Conservation (phyloP, 179 eudicot genomes). For the Carnegiea gigantea region DNA sequence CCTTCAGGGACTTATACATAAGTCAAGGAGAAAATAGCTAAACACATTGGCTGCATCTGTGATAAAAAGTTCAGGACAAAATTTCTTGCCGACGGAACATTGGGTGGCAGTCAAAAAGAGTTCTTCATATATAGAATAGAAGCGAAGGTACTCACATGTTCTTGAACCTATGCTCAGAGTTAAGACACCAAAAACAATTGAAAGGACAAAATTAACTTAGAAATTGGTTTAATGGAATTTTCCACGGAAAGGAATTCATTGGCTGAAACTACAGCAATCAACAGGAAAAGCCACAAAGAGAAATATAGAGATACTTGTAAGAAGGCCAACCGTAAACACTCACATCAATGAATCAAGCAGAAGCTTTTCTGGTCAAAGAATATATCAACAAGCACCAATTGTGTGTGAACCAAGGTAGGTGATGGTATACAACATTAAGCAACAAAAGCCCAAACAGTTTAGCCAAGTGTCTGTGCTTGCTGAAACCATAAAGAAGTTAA, state of each 20-base stretch:
- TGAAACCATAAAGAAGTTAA: not conserved
- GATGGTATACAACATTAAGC: not conserved
- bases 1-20: slow-evolving; percentile 80
- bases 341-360: not conserved
- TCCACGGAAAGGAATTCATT: not conserved
- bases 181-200: not conserved
- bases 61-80: not conserved
- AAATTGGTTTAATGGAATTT: not conserved
- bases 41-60: not conserved
- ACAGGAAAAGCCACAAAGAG: not conserved
- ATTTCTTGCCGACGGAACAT: not conserved
- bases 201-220: not conserved
- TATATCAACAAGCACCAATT: not conserved
- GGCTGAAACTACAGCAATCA: not conserved
- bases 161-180: not conserved
- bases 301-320: not conserved
- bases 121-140: slow-evolving; percentile 6
- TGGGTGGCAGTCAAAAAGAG: slow-evolving; percentile 10
- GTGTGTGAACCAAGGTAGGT: not conserved
- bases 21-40: slow-evolving; percentile 54
- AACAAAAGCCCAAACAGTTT: not conserved
- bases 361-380: not conserved
- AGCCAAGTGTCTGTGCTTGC: not conserved
- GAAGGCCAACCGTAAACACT: not conserved
- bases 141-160: slow-evolving; percentile 6